phyloP scores from a whole-genome alignment of 2,329 filamentous ascomycete species.

The Neofusicoccum cordaticola region DNA sequence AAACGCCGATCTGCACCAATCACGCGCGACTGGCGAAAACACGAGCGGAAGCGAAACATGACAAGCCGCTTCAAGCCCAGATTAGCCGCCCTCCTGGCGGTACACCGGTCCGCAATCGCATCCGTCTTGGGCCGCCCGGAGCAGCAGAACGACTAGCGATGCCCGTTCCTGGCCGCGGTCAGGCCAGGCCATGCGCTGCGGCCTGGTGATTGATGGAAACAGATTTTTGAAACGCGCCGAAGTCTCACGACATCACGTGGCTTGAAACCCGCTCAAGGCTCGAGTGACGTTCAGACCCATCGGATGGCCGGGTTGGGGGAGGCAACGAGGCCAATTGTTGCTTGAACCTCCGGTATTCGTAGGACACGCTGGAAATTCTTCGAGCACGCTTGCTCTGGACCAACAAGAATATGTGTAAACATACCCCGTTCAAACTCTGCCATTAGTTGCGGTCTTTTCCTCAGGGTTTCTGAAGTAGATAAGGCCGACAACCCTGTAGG shows the following conservation, averaged over 20 bases:
- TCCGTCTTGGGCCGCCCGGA: background rate
- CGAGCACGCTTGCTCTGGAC: no score
- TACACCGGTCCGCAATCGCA: background rate
- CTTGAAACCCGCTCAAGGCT: background rate
- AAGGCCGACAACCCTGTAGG: no score
- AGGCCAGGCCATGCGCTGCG: background rate
- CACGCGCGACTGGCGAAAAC: background rate
- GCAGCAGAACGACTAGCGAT: background rate
- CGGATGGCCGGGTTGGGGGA: no score
- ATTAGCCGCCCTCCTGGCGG: constrained; percentile 4
- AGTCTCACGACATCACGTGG: constrained; percentile 4
- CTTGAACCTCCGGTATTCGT: no score
- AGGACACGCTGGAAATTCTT: no score
- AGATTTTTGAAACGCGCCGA: background rate
- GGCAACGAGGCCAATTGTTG: no score
- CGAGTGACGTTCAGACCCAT: no score
- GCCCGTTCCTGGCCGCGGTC: background rate
- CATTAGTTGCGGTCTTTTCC: no score
- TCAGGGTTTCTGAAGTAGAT: no score
- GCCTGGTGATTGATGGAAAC: background rate
- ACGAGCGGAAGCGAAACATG: background rate
- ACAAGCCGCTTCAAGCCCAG: background rate
- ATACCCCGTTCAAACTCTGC: no score
- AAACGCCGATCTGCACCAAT: constrained; percentile 1
- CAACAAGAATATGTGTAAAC: no score